These are phyloP conservation scores for Ophiostoma montium DNA, from an alignment of 2,329 filamentous ascomycete species.

Conservation along the genomic window DNA sequence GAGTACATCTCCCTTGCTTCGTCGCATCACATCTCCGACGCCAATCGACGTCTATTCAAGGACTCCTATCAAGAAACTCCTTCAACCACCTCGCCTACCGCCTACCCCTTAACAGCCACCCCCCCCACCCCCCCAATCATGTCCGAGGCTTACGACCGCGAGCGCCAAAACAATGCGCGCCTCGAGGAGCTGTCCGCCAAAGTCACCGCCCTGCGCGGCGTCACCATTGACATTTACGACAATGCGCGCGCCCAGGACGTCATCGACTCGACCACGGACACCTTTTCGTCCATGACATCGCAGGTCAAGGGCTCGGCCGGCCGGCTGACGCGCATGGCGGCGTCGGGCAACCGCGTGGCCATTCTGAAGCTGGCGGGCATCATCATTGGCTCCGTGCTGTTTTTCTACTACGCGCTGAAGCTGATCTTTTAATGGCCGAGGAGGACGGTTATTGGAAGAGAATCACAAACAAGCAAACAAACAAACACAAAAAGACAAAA, in stretches of 20 bases:
- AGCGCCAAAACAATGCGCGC: conserved; percentile 86
- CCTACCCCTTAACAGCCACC: no score
- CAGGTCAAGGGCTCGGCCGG: conserved; percentile 72
- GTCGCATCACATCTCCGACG: background rate
- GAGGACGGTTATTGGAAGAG: background rate
- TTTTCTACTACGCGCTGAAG: conserved; percentile 60
- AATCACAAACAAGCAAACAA: background rate
- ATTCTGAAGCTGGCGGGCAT: conserved; percentile 83
- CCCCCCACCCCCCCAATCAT: conserved; percentile 27
- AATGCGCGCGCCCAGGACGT: conserved; percentile 78
- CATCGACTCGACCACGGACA: conserved; percentile 81
- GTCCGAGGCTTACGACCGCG: conserved; percentile 67
- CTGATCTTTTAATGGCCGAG: conserved; percentile 39
- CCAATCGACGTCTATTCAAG: background rate
- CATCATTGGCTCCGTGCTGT: conserved; percentile 54
- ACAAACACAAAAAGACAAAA: background rate
- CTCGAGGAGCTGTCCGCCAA: conserved; percentile 84
- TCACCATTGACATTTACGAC: conserved; percentile 97
- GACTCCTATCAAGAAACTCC: no score
- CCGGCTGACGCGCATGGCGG: conserved; percentile 79
- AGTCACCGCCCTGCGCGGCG: conserved; percentile 79
- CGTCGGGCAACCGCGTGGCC: conserved; percentile 77
- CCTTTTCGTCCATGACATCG: conserved; percentile 76
- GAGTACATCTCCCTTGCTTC: no score
- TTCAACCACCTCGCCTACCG: background rate